These are phyloP conservation scores for Panaeolus papilionaceus DNA, from an alignment of 768 basidiomycete genomes.

Conservation along the genomic window DNA sequence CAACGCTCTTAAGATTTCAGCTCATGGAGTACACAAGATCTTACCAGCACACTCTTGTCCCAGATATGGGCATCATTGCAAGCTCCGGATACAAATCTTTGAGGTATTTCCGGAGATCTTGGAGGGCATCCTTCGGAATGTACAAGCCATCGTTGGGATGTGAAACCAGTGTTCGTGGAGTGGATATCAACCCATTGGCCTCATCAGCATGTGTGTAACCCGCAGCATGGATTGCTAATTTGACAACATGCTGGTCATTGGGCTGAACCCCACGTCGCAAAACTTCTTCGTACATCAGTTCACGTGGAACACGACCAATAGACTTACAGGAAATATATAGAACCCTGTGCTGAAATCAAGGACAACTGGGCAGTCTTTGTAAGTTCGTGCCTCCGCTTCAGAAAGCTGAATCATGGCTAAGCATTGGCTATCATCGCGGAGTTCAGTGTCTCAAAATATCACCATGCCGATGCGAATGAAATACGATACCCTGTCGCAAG, in stretches of 20 bases:
- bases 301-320: constrained; percentile 13
- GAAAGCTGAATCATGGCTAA: constrained; percentile 81
- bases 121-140: constrained; percentile 67
- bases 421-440: constrained; percentile 61
- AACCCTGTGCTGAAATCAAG: constrained; percentile 77
- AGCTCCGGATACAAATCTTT: constrained; percentile 76
- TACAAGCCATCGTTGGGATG: constrained; percentile 62
- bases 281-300: constrained; percentile 17
- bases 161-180: constrained; percentile 75
- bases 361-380: constrained; percentile 69
- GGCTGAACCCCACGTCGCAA: constrained; percentile 50
- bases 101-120: constrained; percentile 57
- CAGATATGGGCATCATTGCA: constrained; percentile 69
- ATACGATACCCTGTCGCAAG: constrained; percentile 80
- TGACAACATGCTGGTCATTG: constrained; percentile 70
- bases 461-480: neutral
- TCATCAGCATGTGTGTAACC: constrained; percentile 66
- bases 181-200: constrained; percentile 57
- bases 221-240: constrained; percentile 76
- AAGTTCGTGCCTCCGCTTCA: constrained; percentile 66
- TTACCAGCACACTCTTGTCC: constrained; percentile 90
- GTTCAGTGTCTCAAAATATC: neutral
- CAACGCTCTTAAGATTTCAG: constrained; percentile 17
- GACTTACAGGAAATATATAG: constrained; percentile 82
- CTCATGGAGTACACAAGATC: constrained; percentile 26